Percentiles rank a stretch among this genome's conserved stretches.
These are phyloP conservation scores for Fusarium sp. DNA, from an alignment of 2,329 filamentous ascomycete species.

Conservation along the genomic window DNA sequence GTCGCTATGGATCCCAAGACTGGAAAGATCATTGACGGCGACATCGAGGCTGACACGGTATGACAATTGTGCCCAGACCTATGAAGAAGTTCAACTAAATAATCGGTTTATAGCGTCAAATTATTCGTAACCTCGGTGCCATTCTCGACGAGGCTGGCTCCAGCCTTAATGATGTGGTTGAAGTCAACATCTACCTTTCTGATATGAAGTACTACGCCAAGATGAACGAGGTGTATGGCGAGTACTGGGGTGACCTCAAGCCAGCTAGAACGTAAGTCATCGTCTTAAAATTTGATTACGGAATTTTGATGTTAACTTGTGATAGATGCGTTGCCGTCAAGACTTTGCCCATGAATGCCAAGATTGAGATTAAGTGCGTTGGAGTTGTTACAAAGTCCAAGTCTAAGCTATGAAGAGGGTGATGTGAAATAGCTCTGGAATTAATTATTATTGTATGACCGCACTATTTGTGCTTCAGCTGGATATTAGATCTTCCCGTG, in stretches of 20 bases:
- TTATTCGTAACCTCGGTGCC: constrained; percentile 75
- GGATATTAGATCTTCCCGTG: not conserved
- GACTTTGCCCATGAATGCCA: constrained; percentile 47
- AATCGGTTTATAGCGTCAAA: constrained; percentile 59
- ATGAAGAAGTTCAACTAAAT: not conserved
- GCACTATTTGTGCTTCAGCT: not conserved
- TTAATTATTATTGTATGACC: too few relatives aligned
- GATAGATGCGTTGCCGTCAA: constrained; percentile 51
- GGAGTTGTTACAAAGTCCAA: constrained; percentile 41
- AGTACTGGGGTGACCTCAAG: constrained; percentile 70
- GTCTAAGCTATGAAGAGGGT: constrained; percentile 22
- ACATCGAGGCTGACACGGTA: constrained; percentile 73
- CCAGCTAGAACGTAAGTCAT: constrained; percentile 54
- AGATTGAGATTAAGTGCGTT: constrained; percentile 51
- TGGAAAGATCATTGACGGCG: constrained; percentile 73
- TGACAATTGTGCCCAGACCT: not conserved
- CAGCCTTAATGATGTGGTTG: constrained; percentile 73
- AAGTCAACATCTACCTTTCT: constrained; percentile 78
- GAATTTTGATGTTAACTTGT: not conserved
- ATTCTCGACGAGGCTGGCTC: constrained; percentile 77
- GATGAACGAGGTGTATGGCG: constrained; percentile 79
- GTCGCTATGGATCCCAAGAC: constrained; percentile 70
- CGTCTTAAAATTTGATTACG: accelerated
- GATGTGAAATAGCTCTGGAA: not conserved
- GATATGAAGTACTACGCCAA: constrained; percentile 79